These are phyloP conservation scores for Parmelia sp. DNA, from an alignment of 495 filamentous ascomycete genomes.

Conservation along the genomic window DNA sequence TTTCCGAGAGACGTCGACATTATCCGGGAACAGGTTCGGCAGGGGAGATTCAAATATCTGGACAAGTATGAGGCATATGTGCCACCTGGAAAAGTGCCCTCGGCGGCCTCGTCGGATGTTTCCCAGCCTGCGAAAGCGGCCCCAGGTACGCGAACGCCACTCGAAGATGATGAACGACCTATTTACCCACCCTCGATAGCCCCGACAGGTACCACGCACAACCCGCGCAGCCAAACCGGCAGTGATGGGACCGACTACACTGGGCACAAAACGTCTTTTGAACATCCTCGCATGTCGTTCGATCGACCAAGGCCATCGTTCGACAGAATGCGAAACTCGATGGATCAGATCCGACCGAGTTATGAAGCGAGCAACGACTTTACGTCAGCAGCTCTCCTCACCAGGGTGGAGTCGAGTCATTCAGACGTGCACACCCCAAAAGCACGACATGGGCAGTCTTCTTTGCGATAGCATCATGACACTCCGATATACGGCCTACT, in stretches of 20 bases:
- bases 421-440: conserved; percentile 29
- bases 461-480: conserved; percentile 23
- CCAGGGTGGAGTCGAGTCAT: conserved; percentile 71
- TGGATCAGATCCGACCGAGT: conserved; percentile 69
- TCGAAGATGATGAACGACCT: conserved; percentile 73
- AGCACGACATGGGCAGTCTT: conserved; percentile 21
- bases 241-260: conserved; percentile 94
- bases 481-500: conserved; percentile 1
- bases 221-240: conserved; percentile 78
- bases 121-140: conserved; percentile 59
- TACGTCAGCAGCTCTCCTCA: conserved; percentile 76
- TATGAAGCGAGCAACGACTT: conserved; percentile 87
- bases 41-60: conserved; percentile 71
- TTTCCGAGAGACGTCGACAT: conserved; percentile 92
- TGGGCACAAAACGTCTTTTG: conserved; percentile 49
- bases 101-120: conserved; percentile 55
- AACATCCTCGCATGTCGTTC: conserved; percentile 46
- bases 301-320: conserved; percentile 68
- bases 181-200: conserved; percentile 87
- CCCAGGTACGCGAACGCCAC: conserved; percentile 32
- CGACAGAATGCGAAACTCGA: conserved; percentile 66
- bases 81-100: conserved; percentile 32
- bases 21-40: conserved; percentile 80
- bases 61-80: conserved; percentile 46
- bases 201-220: conserved; percentile 68